Conservation (phyloP, 371 early-diverging fungal genomes). For the Haplosporangium sp. region DNA sequence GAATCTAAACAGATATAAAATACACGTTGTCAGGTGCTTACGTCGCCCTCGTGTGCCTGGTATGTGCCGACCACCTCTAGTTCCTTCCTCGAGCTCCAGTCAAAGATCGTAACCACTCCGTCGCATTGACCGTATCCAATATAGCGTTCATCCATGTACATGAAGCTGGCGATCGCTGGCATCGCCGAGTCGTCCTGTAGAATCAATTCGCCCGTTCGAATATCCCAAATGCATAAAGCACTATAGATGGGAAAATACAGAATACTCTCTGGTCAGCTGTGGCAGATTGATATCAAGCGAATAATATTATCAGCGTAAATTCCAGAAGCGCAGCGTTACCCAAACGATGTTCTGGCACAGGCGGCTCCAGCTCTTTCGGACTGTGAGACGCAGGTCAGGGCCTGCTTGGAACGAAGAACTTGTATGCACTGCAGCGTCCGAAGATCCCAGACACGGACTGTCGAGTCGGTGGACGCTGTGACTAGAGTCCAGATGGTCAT, state of each 20-base stretch:
- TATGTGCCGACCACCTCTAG: slow-evolving; percentile 39
- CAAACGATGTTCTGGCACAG: slow-evolving; percentile 51
- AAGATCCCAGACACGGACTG: slow-evolving; percentile 48
- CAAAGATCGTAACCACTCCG: slow-evolving; percentile 45
- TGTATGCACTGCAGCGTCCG: slow-evolving; percentile 39
- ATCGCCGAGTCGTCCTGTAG: slow-evolving; percentile 44
- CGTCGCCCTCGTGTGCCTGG: slow-evolving; percentile 50
- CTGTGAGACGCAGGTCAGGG: slow-evolving; percentile 45
- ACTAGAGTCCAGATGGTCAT: slow-evolving; percentile 51
- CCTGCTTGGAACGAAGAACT: slow-evolving; percentile 26
- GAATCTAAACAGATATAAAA: not conserved
- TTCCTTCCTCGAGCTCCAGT: slow-evolving; percentile 41
- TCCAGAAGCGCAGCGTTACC: slow-evolving; percentile 26
- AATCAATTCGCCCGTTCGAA: slow-evolving; percentile 39
- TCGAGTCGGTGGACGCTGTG: slow-evolving; percentile 43
- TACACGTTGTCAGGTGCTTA: slow-evolving; percentile 10
- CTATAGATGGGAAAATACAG: slow-evolving; percentile 5
- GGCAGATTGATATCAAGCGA: no score
- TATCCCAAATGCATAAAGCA: slow-evolving; percentile 42
- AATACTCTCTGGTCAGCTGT: not conserved
- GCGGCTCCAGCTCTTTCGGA: slow-evolving; percentile 27
- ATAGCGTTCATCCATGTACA: slow-evolving; percentile 41
- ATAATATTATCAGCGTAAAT: not conserved
- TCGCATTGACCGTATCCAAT: slow-evolving; percentile 51
- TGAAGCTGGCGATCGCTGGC: slow-evolving; percentile 44